Percentiles rank a stretch among this genome's conserved stretches.
Evolutionary conservation across 116 monocot genomes (phyloP).

Genomic region (Papilionanthe hybrid): DNA sequence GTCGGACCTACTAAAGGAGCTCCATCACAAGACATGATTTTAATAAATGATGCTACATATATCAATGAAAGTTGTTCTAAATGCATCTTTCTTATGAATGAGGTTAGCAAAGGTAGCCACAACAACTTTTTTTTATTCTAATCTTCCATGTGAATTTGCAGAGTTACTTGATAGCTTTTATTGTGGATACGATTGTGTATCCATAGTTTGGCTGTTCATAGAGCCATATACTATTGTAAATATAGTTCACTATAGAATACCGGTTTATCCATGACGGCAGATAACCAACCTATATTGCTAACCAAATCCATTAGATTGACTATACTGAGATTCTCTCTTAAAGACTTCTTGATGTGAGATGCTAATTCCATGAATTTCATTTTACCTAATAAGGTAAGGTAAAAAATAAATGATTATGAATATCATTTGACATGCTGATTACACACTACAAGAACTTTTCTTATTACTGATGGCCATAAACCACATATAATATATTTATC

Average conservation of each 20-base stretch:
- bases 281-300: constrained; percentile 3
- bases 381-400: too few relatives aligned
- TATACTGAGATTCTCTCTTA: neutral
- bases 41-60: too few relatives aligned
- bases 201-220: neutral
- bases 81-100: constrained; percentile 20
- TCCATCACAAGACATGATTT: too few relatives aligned
- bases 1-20: too few relatives aligned
- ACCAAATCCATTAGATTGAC: constrained; percentile 4
- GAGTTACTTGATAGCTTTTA: constrained; percentile 9
- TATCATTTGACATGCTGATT: neutral
- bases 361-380: constrained; percentile 4
- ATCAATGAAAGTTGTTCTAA: too few relatives aligned
- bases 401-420: neutral
- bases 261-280: neutral
- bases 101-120: constrained; percentile 11
- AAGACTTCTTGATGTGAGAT: neutral
- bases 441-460: too few relatives aligned
- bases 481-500: too few relatives aligned
- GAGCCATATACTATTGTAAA: constrained; percentile 5
- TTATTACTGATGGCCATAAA: too few relatives aligned
- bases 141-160: neutral
- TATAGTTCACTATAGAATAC: neutral
- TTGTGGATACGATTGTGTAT: neutral
- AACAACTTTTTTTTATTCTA: neutral